Percentiles rank a stretch among this genome's conserved stretches.
Evolutionary conservation across 2,329 filamentous ascomycete species (phyloP).

Genomic region (Aspergillus texensis): DNA sequence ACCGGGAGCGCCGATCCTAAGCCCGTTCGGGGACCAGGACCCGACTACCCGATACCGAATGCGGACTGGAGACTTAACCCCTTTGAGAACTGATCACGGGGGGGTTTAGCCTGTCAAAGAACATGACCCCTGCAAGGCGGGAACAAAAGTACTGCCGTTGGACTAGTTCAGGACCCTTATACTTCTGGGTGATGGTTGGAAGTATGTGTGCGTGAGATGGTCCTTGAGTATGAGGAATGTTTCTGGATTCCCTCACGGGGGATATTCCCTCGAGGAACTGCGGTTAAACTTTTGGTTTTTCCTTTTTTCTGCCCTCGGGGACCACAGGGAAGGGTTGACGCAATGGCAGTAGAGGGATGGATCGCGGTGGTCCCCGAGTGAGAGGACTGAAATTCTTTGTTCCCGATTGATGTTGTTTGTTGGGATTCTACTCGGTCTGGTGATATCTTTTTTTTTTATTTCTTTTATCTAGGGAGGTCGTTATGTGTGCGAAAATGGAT

Average conservation of each 20-base stretch:
- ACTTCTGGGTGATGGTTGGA: background rate
- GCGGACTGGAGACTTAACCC: background rate
- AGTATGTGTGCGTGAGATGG: too few relatives aligned
- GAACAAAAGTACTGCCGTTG: background rate
- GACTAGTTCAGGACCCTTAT: background rate
- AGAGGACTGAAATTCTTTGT: background rate
- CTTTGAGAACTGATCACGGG: background rate
- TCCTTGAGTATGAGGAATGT: background rate
- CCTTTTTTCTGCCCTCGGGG: background rate
- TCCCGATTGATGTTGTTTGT: background rate
- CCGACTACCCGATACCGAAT: background rate
- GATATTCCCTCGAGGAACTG: background rate
- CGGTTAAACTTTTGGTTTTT: background rate
- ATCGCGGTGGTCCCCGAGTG: conserved; percentile 4
- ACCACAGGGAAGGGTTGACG: conserved; percentile 7
- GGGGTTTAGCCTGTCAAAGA: background rate
- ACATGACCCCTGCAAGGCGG: background rate
- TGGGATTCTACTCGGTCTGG: background rate
- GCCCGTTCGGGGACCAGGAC: background rate
- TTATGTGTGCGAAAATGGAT: background rate
- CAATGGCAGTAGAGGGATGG: background rate
- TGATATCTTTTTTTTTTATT: too few relatives aligned
- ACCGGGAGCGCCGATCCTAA: too few relatives aligned
- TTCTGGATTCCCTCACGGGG: background rate
- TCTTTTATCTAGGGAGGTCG: background rate